Evolutionary conservation across 352 stramenopile genomes (phyloP).

Genomic region (Blastocystis sp.): DNA sequence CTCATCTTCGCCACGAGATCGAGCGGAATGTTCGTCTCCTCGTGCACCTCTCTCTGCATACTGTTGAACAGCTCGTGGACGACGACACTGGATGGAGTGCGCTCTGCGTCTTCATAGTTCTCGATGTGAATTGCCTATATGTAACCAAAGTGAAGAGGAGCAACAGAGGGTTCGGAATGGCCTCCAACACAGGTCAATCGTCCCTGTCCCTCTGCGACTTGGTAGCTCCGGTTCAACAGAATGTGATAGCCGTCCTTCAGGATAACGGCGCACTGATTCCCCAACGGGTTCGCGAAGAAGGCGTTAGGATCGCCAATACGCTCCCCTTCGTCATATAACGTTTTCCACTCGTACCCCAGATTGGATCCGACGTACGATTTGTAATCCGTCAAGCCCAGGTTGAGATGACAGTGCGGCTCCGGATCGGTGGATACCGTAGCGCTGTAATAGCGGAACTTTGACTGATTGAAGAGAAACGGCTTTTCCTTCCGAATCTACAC

Average conservation of each 20-base stretch:
- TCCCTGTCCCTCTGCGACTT: slow-evolving; percentile 41
- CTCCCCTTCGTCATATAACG: slow-evolving; percentile 20
- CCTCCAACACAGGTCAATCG: slow-evolving; percentile 19
- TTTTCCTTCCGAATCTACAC: slow-evolving; percentile 53
- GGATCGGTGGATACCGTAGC: not conserved
- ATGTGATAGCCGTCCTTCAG: slow-evolving; percentile 35
- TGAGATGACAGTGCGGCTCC: not conserved
- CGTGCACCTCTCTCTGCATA: slow-evolving; percentile 49
- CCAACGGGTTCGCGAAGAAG: slow-evolving; percentile 47
- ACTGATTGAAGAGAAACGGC: slow-evolving; percentile 68
- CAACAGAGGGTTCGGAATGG: slow-evolving; percentile 58
- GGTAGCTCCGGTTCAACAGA: slow-evolving; percentile 65
- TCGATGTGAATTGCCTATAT: slow-evolving; percentile 9
- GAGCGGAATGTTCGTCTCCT: slow-evolving; percentile 52
- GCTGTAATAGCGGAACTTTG: slow-evolving; percentile 52
- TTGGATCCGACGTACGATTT: slow-evolving; percentile 71
- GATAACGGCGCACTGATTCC: slow-evolving; percentile 33
- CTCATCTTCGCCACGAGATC: slow-evolving; percentile 39
- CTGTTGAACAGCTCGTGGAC: slow-evolving; percentile 44
- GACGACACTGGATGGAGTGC: not conserved
- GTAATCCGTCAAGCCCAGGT: slow-evolving; percentile 41
- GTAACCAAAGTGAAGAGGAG: not conserved
- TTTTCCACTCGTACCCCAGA: slow-evolving; percentile 25
- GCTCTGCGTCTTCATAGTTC: slow-evolving; percentile 17
- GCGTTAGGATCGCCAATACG: slow-evolving; percentile 40